These are phyloP conservation scores for Boletus bicolor DNA, from an alignment of 768 basidiomycete genomes.

Conservation along the genomic window DNA sequence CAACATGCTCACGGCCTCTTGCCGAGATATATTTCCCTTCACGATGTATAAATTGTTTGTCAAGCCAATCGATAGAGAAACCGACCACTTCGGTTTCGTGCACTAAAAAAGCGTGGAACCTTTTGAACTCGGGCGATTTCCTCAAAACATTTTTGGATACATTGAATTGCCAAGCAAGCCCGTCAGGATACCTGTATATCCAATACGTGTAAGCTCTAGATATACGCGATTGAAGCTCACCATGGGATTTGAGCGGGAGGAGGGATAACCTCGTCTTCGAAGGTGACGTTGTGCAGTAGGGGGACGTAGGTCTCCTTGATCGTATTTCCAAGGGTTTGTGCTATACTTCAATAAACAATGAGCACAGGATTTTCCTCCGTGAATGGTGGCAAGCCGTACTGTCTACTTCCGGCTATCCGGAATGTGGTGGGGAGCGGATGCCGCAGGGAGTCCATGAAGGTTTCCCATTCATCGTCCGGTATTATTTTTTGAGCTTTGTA, in stretches of 20 bases:
- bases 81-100: slow-evolving; percentile 96
- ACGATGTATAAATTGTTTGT: neutral
- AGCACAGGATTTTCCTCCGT: neutral
- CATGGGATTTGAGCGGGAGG: slow-evolving; percentile 86
- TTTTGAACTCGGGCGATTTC: slow-evolving; percentile 86
- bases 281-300: slow-evolving; percentile 61
- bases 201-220: neutral
- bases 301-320: slow-evolving; percentile 82
- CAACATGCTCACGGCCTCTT: slow-evolving; percentile 99
- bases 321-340: slow-evolving; percentile 71
- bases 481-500: slow-evolving; percentile 77
- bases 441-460: slow-evolving; percentile 61
- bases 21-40: slow-evolving; percentile 92
- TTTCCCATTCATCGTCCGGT: slow-evolving; percentile 74
- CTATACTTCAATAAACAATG: slow-evolving; percentile 43
- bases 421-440: slow-evolving; percentile 90
- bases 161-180: slow-evolving; percentile 96
- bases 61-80: slow-evolving; percentile 12
- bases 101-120: slow-evolving; percentile 93
- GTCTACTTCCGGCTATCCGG: slow-evolving; percentile 82
- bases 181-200: slow-evolving; percentile 78
- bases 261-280: slow-evolving; percentile 71
- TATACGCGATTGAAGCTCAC: slow-evolving; percentile 38
- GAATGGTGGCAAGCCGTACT: slow-evolving; percentile 45
- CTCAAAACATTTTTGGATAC: slow-evolving; percentile 85